phyloP scores from a whole-genome alignment of 108 stramenopile species.

The Skeletonema tropicum region DNA sequence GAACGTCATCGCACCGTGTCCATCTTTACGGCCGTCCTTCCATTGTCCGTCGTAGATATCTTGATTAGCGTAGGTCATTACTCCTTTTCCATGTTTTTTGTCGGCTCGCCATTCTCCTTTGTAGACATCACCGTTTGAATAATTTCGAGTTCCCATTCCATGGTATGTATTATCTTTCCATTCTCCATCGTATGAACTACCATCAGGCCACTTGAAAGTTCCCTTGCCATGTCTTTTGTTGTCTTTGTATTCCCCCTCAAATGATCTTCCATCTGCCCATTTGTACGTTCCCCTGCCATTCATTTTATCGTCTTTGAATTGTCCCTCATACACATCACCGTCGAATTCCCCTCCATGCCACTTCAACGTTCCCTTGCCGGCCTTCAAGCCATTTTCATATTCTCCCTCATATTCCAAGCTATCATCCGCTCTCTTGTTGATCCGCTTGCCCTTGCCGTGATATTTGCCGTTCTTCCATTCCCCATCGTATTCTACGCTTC shows the following conservation, averaged over 20 bases:
- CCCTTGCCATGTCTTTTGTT: conserved; percentile 50
- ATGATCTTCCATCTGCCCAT: background rate
- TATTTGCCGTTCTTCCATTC: conserved; percentile 20
- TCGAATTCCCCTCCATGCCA: too few species aligned
- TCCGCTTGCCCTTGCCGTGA: too few species aligned
- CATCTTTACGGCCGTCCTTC: conserved; percentile 44
- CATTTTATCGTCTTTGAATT: too few species aligned
- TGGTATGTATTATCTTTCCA: conserved; percentile 18
- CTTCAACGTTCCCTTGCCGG: too few species aligned
- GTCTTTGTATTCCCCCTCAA: conserved; percentile 50
- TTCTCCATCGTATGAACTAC: conserved; percentile 56
- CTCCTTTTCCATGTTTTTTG: conserved; percentile 46
- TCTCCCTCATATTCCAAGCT: too few species aligned
- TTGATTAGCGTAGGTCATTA: conserved; percentile 33
- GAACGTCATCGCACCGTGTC: conserved; percentile 30
- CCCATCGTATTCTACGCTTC: background rate
- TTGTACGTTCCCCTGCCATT: too few species aligned
- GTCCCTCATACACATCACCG: too few species aligned
- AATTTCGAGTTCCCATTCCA: too few species aligned
- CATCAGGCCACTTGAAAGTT: conserved; percentile 30
- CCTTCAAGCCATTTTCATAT: too few species aligned
- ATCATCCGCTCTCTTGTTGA: too few species aligned
- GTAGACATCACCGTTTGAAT: too few species aligned
- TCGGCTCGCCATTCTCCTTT: too few species aligned
- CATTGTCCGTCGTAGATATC: conserved; percentile 50